Evolutionary conservation across 441 rosid genomes (phyloP).

Genomic region (Euphorbia celastroides): DNA sequence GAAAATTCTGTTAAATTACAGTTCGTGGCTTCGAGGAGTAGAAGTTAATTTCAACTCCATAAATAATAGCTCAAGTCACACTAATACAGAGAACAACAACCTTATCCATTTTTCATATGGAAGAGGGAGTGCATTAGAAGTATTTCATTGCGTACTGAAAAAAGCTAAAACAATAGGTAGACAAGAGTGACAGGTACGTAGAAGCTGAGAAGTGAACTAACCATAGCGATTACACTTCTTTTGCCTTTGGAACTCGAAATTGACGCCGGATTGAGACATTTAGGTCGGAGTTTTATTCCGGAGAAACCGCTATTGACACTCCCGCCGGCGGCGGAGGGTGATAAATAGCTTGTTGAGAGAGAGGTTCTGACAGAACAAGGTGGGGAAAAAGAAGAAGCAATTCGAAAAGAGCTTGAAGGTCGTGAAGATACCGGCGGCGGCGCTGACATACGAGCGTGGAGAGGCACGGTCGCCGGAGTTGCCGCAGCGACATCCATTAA

Average conservation of each 20-base stretch:
- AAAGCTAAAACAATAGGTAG: neutral
- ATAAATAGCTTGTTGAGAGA: constrained; percentile 42
- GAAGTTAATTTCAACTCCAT: neutral
- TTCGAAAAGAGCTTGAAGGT: constrained; percentile 18
- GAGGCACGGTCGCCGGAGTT: constrained; percentile 44
- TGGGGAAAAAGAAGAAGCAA: constrained; percentile 12
- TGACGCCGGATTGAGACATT: constrained; percentile 42
- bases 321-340: constrained; percentile 31
- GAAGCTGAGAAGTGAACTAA: constrained; percentile 15
- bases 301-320: constrained; percentile 47
- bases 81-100: neutral
- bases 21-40: neutral
- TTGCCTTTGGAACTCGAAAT: constrained; percentile 47
- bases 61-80: neutral
- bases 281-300: constrained; percentile 47
- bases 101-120: neutral
- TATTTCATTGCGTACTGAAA: neutral
- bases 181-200: neutral
- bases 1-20: neutral
- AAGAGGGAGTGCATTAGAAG: neutral
- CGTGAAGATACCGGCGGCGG: constrained; percentile 25
- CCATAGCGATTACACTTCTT: constrained; percentile 70
- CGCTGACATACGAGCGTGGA: constrained; percentile 37
- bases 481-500: constrained; percentile 58
- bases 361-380: constrained; percentile 34